These are phyloP conservation scores for Paxillus involutus DNA, from an alignment of 768 basidiomycete genomes.

Conservation along the genomic window DNA sequence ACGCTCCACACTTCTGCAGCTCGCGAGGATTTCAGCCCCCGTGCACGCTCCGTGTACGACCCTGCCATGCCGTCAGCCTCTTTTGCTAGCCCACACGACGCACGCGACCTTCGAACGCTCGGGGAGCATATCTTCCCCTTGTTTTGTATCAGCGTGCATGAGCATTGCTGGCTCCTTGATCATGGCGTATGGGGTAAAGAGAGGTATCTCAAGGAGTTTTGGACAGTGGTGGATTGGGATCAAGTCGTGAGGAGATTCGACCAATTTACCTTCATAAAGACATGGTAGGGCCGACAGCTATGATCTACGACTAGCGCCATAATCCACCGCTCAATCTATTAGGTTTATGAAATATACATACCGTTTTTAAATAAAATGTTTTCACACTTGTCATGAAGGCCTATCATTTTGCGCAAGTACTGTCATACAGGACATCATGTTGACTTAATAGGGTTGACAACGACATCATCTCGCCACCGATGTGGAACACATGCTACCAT, in stretches of 20 bases:
- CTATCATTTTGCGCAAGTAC: neutral
- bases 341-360: constrained; percentile 12
- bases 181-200: constrained; percentile 93
- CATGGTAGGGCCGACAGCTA: neutral
- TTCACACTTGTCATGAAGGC: neutral
- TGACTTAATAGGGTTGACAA: too few species aligned
- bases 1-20: constrained; percentile 26
- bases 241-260: constrained; percentile 43
- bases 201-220: constrained; percentile 80
- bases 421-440: neutral
- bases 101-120: constrained; percentile 26
- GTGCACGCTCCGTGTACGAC: constrained; percentile 29
- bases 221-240: constrained; percentile 79
- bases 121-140: constrained; percentile 69
- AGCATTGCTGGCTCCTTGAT: constrained; percentile 87
- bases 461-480: neutral
- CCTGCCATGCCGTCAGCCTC: constrained; percentile 8
- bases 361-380: constrained; percentile 9
- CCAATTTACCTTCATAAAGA: constrained; percentile 15
- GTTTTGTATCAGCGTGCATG: constrained; percentile 76
- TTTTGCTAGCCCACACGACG: constrained; percentile 13
- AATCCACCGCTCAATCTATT: constrained; percentile 23
- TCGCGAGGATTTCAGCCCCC: constrained; percentile 6
- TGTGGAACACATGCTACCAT: constrained; percentile 19
- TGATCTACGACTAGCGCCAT: constrained; percentile 11